These are phyloP conservation scores for Lagenidium sp. DNA, from an alignment of 352 stramenopile species.

Conservation along the genomic window DNA sequence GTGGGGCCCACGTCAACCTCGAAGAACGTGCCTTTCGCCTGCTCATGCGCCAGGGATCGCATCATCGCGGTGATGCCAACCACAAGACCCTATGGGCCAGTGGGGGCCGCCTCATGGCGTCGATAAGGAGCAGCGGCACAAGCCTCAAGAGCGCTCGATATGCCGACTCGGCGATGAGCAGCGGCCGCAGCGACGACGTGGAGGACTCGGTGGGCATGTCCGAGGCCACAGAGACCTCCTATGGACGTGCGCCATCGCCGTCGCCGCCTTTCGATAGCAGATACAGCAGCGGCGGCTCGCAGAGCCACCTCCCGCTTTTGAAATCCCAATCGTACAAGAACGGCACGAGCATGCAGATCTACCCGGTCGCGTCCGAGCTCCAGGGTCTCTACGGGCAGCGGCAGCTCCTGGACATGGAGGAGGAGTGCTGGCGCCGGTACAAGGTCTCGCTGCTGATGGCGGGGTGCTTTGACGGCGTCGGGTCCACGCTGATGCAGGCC, in stretches of 20 bases:
- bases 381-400: conserved; percentile 37
- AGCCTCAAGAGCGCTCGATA: too few relatives aligned
- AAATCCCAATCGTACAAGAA: conserved; percentile 39
- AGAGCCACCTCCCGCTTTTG: conserved; percentile 14
- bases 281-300: not conserved
- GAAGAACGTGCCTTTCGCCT: not conserved
- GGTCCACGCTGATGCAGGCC: not conserved
- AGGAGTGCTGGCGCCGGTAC: conserved; percentile 65
- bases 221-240: too few relatives aligned
- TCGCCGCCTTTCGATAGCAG: too few relatives aligned
- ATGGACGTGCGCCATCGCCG: too few relatives aligned
- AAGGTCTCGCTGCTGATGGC: conserved; percentile 57
- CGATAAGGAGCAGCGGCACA: too few relatives aligned
- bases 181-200: not conserved
- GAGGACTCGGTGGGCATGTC: not conserved
- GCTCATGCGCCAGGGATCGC: not conserved
- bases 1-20: too few relatives aligned
- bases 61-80: too few relatives aligned
- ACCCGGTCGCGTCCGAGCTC: conserved; percentile 35
- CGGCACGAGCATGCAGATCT: conserved; percentile 36
- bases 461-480: conserved; percentile 17
- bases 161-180: not conserved
- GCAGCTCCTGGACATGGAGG: conserved; percentile 48
- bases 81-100: not conserved
- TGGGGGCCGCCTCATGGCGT: too few relatives aligned